phyloP scores from a whole-genome alignment of 2,329 filamentous ascomycete genomes.

The Hymenoscyphus repandus region DNA sequence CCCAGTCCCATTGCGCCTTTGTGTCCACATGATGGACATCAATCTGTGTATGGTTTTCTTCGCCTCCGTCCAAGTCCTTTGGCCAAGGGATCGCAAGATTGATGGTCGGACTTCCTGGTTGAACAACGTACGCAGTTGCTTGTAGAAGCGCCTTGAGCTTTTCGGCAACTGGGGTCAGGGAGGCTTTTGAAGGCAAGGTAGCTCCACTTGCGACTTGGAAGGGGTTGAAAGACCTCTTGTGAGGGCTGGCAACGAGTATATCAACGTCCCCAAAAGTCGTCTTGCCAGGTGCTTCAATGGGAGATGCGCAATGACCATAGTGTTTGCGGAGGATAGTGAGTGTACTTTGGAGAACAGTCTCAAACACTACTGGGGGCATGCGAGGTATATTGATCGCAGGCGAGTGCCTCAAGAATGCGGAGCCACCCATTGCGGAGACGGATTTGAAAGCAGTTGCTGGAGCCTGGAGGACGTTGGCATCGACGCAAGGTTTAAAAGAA shows the following conservation, averaged over 20 bases:
- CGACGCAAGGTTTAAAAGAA: not conserved
- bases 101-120: conserved; percentile 31
- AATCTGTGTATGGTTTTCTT: conserved; percentile 55
- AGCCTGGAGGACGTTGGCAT: not conserved
- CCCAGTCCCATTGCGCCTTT: conserved; percentile 50
- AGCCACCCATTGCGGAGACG: conserved; percentile 57
- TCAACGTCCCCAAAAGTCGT: conserved; percentile 68
- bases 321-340: conserved; percentile 42
- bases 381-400: conserved; percentile 57
- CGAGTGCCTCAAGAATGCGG: conserved; percentile 45
- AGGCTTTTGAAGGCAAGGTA: not conserved
- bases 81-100: conserved; percentile 54
- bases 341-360: conserved; percentile 41
- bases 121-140: conserved; percentile 37
- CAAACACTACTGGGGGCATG: conserved; percentile 56
- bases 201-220: conserved; percentile 15
- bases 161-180: conserved; percentile 29
- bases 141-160: conserved; percentile 33
- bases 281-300: conserved; percentile 67
- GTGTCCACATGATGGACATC: conserved; percentile 55
- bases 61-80: conserved; percentile 1
- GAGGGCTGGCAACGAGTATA: conserved; percentile 49
- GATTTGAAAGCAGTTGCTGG: not conserved
- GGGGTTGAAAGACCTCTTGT: conserved; percentile 7
- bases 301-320: conserved; percentile 51